phyloP scores from a whole-genome alignment of 2,329 filamentous ascomycete genomes.

The Hortaea werneckii region DNA sequence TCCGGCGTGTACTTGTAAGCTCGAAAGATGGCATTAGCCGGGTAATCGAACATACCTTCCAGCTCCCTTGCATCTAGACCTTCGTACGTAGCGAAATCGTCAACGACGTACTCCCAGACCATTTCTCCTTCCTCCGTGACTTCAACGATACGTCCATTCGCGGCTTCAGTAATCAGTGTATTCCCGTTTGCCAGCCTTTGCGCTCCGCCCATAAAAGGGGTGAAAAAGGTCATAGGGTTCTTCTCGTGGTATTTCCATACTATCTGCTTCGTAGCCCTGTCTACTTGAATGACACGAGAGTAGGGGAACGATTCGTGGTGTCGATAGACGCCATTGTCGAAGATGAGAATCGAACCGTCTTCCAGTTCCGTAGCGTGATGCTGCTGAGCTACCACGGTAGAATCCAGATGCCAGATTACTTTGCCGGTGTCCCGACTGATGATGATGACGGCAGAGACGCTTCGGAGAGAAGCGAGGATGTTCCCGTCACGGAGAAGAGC shows the following conservation, averaged over 20 bases:
- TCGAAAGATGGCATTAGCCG: slow-evolving; percentile 36
- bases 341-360: slow-evolving; percentile 35
- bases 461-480: slow-evolving; percentile 22
- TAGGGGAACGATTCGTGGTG: slow-evolving; percentile 32
- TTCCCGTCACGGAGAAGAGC: slow-evolving; percentile 28
- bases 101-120: slow-evolving; percentile 37
- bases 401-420: slow-evolving; percentile 33
- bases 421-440: slow-evolving; percentile 32
- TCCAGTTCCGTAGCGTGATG: slow-evolving; percentile 35
- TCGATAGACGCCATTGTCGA: slow-evolving; percentile 38
- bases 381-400: slow-evolving; percentile 34
- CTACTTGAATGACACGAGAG: slow-evolving; percentile 34
- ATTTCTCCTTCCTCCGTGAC: slow-evolving; percentile 32
- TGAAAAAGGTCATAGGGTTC: slow-evolving; percentile 33
- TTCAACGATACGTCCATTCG: slow-evolving; percentile 36
- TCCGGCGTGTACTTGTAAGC: slow-evolving; percentile 35
- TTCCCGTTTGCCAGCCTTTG: slow-evolving; percentile 34
- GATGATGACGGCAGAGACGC: slow-evolving; percentile 34
- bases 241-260: slow-evolving; percentile 37
- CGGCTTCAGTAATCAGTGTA: slow-evolving; percentile 35
- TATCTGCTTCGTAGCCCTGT: slow-evolving; percentile 29
- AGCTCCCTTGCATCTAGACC: slow-evolving; percentile 22
- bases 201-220: slow-evolving; percentile 39
- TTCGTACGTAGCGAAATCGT: slow-evolving; percentile 32
- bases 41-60: slow-evolving; percentile 30